Percentiles rank a stretch among this genome's conserved stretches.
These are phyloP conservation scores for Leccinum longicurvipes DNA, from an alignment of 768 basidiomycete genomes.

Conservation along the genomic window DNA sequence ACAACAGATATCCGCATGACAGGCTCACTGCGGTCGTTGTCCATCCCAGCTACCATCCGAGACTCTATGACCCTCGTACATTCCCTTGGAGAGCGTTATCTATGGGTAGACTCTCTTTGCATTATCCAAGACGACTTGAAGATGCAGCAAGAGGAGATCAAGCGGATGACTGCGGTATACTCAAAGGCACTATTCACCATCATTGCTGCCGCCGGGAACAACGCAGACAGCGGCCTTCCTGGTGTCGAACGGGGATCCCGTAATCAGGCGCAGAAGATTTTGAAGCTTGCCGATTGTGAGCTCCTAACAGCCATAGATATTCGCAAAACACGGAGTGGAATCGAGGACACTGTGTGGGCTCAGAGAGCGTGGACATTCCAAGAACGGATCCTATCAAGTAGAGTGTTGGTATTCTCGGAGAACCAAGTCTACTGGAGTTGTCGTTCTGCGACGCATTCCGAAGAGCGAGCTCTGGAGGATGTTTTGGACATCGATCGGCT, in stretches of 20 bases:
- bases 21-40: neutral
- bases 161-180: conserved; percentile 22
- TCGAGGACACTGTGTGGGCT: conserved; percentile 10
- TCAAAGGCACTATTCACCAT: conserved; percentile 16
- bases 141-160: conserved; percentile 18
- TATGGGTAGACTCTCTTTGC: conserved; percentile 27
- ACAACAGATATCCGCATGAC: conserved; percentile 3
- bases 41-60: conserved; percentile 20
- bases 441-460: conserved; percentile 3
- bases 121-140: conserved; percentile 19
- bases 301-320: conserved; percentile 13
- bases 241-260: conserved; percentile 7
- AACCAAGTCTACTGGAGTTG: conserved; percentile 19
- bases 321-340: neutral
- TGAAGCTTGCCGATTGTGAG: conserved; percentile 9
- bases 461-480: conserved; percentile 13
- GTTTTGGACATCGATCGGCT: neutral
- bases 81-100: conserved; percentile 21
- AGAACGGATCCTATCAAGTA: conserved; percentile 15
- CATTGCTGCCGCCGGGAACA: conserved; percentile 13
- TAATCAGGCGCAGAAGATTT: conserved; percentile 1
- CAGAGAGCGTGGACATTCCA: conserved; percentile 20
- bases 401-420: conserved; percentile 17
- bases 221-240: conserved; percentile 11
- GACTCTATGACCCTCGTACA: conserved; percentile 22